Percentiles rank a stretch among this genome's conserved stretches.
Evolutionary conservation across 768 basidiomycete genomes (phyloP).

Genomic region (Collybiopsis luxurians): DNA sequence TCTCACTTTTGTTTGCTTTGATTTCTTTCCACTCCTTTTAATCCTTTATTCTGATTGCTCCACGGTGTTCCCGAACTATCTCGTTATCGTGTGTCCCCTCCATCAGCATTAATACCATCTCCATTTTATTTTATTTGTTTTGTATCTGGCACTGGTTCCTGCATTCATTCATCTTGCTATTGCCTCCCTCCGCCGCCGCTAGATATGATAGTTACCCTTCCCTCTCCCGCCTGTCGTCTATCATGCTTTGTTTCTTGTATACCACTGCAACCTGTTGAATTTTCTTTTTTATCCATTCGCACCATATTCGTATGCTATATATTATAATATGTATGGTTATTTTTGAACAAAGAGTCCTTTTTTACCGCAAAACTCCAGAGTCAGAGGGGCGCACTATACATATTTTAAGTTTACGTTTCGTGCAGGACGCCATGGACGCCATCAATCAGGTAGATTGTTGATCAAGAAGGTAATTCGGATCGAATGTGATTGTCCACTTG

Average conservation of each 20-base stretch:
- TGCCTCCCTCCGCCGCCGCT: neutral
- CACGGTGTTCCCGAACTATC: neutral
- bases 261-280: neutral
- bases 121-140: neutral
- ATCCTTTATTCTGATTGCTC: neutral
- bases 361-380: neutral
- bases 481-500: neutral
- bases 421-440: neutral
- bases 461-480: constrained; percentile 2
- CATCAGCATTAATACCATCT: neutral
- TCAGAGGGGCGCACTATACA: neutral
- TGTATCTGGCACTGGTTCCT: neutral
- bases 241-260: constrained; percentile 3
- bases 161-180: neutral
- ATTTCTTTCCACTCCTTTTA: neutral
- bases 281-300: neutral
- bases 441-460: constrained; percentile 6
- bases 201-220: neutral
- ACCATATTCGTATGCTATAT: neutral
- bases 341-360: neutral
- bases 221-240: neutral
- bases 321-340: constrained; percentile 4
- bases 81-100: neutral
- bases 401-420: neutral
- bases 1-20: too few species aligned